Conservation (phyloP, 1,284 basidiomycete genomes). For the Puccinia polysora region DNA sequence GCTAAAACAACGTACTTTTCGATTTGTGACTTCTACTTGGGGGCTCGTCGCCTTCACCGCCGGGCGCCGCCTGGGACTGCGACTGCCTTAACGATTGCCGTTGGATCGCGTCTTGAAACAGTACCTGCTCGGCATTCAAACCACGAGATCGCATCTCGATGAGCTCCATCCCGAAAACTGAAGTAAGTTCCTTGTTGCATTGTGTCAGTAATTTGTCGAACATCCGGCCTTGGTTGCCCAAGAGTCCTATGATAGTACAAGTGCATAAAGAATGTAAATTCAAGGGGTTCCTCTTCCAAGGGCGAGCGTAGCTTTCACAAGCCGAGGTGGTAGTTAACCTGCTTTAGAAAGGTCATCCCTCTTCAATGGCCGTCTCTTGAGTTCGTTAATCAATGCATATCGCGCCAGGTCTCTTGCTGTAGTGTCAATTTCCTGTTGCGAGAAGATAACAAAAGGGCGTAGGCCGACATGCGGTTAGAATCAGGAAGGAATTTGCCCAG, state of each 20-base stretch:
- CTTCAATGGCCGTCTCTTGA: conserved; percentile 30
- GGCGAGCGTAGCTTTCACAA: not conserved
- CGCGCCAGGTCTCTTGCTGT: conserved; percentile 22
- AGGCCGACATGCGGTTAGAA: too few relatives aligned
- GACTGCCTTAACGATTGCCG: conserved; percentile 1
- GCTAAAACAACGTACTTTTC: conserved; percentile 14
- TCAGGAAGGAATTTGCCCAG: too few relatives aligned
- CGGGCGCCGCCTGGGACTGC: conserved; percentile 7
- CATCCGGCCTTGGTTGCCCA: conserved; percentile 15
- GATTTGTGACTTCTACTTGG: conserved; percentile 7
- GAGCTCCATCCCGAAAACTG: conserved; percentile 39
- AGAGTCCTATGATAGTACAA: conserved; percentile 5
- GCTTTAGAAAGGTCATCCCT: conserved; percentile 26
- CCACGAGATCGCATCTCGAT: conserved; percentile 39
- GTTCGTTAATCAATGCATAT: conserved; percentile 36
- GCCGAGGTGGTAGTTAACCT: not conserved
- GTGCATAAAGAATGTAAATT: not conserved
- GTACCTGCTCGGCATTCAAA: conserved; percentile 11
- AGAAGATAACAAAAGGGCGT: not conserved
- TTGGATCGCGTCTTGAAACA: conserved; percentile 21
- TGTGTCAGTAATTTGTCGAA: conserved; percentile 26
- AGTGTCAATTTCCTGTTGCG: conserved; percentile 12
- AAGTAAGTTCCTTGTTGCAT: conserved; percentile 30
- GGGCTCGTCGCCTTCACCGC: not conserved
- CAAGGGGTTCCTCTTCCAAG: not conserved